Evolutionary conservation across 305 asterid species (phyloP).

Genomic region (Fraxinus velutina): DNA sequence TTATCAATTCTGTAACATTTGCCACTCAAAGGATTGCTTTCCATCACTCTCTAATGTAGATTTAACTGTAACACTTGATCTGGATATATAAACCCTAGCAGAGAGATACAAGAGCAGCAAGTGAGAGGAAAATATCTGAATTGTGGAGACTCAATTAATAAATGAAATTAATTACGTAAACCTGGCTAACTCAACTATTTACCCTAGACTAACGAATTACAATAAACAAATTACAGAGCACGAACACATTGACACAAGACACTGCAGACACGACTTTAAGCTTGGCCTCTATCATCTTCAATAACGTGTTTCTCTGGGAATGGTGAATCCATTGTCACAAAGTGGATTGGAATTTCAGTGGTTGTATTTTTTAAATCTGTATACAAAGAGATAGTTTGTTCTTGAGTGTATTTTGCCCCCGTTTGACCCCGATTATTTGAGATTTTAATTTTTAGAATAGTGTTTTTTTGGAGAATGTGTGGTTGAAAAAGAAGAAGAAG

Average conservation of each 20-base stretch:
- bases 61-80: not conserved
- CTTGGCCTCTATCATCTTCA: not conserved
- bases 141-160: not conserved
- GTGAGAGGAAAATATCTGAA: not conserved
- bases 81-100: not conserved
- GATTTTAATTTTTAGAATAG: no score
- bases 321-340: not conserved
- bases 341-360: not conserved
- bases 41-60: not conserved
- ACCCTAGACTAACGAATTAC: not conserved
- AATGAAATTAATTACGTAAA: not conserved
- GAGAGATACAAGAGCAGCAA: not conserved
- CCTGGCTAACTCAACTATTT: not conserved
- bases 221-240: not conserved
- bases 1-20: not conserved
- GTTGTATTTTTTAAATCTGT: not conserved
- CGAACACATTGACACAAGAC: not conserved
- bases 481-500: no score
- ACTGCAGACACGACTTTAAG: not conserved
- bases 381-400: not conserved
- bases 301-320: not conserved
- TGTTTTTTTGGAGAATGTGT: no score
- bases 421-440: no score
- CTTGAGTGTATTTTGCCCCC: not conserved
- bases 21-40: not conserved